Conservation (phyloP, 1,139 yeast genomes). For the Hyphopichia wangnamkhiaoensis region DNA sequence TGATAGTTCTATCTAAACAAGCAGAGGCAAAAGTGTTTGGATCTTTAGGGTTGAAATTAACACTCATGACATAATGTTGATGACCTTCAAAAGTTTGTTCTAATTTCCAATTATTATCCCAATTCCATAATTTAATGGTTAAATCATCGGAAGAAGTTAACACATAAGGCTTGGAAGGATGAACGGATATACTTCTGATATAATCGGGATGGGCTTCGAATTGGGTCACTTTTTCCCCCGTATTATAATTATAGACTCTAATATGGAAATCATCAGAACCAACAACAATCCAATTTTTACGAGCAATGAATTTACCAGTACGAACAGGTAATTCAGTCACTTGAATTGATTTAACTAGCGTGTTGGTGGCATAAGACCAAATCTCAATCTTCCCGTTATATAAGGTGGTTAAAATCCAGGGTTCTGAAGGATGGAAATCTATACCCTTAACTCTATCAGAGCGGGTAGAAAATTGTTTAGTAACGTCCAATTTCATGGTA, state of each 20-base stretch:
- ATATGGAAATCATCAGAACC: constrained; percentile 96
- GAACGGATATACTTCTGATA: constrained; percentile 89
- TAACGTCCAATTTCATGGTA: constrained; percentile 49
- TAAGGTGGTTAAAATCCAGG: constrained; percentile 88
- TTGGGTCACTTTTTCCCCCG: constrained; percentile 91
- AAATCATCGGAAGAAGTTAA: constrained; percentile 92
- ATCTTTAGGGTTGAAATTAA: constrained; percentile 95
- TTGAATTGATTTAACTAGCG: constrained; percentile 56
- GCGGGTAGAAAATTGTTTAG: constrained; percentile 80
- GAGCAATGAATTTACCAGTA: constrained; percentile 91
- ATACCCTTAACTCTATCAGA: constrained; percentile 97
- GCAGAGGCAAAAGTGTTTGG: constrained; percentile 97
- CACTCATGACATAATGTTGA: constrained; percentile 91
- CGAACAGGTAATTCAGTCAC: constrained; percentile 95
- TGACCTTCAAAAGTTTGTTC: constrained; percentile 95
- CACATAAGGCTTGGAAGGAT: constrained; percentile 87
- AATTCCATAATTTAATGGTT: constrained; percentile 92
- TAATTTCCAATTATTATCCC: constrained; percentile 91
- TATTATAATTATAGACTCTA: constrained; percentile 90
- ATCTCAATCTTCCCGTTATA: constrained; percentile 88
- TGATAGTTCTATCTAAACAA: constrained; percentile 92
- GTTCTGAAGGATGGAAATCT: constrained; percentile 97
- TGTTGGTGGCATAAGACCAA: constrained; percentile 86
- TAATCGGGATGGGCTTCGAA: constrained; percentile 99
- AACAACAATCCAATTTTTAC: constrained; percentile 96